Evolutionary conservation across 331 rosid genomes (phyloP), one percentile per base, ranked within the genome.

Genomic region (Rhamnella rubrinervis): DNA sequence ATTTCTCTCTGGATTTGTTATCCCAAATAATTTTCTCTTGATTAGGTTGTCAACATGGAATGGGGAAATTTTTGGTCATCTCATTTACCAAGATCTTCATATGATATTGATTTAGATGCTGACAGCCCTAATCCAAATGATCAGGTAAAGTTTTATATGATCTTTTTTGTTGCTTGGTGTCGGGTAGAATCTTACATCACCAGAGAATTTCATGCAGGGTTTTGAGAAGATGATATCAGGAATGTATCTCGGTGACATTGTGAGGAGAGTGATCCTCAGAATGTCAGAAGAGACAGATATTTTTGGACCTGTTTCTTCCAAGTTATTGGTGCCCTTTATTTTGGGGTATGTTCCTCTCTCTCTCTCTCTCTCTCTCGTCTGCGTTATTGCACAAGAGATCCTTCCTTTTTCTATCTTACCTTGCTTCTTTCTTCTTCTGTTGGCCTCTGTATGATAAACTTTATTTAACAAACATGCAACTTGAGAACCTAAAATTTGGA

Each of bases 51-150:
- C 76, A 88, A 91, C 80, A 91, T 85, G 92, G 97, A 91, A 81
- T 91, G 97, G 97, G 97, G 96, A 61, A 91, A 81, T 64, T 91
- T 91, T 82, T 91, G 92, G 95, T 81, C 97, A 18, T 79, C 95
- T 68, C 95, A 91, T 75, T 80, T 88, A 68, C 97, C 97, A 35
- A 88, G 92, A 81, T 84, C 96, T 46, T 56, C 77, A 19, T 88
- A 86, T 77, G 97, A 91, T 70, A 80, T 77, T 47, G 92, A 88
- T 62, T 80, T 91, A 81, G 95, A 86, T 75, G 83, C 73, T 0
- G 89, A 84, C 55, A 91, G 97, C 81, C 92, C 89, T 35, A 88
- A 86, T 82, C 92, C 89, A 14, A 88, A 82, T 66, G 92, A 91
- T 63, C 96, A 91, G 89, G 97, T 91, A 44, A 70, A 64, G 23